Evolutionary conservation across 164 flowering plant genomes (phyloP).

Genomic region (Annona squamosa): DNA sequence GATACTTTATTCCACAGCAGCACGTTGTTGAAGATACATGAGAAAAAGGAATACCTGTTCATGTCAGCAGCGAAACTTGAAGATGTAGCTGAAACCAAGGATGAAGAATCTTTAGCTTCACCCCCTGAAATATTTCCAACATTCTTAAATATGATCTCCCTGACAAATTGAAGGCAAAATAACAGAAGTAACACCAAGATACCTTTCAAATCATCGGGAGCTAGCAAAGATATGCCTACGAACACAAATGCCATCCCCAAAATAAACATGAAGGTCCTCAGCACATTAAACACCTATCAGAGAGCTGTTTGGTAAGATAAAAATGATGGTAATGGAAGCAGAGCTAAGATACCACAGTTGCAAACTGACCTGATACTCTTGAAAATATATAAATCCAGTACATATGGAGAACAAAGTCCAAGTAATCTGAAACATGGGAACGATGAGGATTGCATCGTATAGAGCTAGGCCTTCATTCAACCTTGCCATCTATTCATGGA

Average conservation of each 20-base stretch:
- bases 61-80: slow-evolving; percentile 37
- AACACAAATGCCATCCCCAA: slow-evolving; percentile 85
- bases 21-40: neutral
- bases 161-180: neutral
- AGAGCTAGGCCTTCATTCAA: slow-evolving; percentile 89
- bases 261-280: slow-evolving; percentile 83
- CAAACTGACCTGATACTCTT: slow-evolving; percentile 80
- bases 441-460: slow-evolving; percentile 92
- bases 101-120: slow-evolving; percentile 56
- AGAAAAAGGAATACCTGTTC: slow-evolving; percentile 43
- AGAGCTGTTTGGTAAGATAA: slow-evolving; percentile 3
- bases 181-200: slow-evolving; percentile 9
- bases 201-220: slow-evolving; percentile 95
- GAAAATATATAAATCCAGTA: slow-evolving; percentile 93
- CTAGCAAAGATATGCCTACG: slow-evolving; percentile 85
- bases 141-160: neutral
- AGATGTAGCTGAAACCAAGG: slow-evolving; percentile 37
- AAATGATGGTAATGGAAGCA: neutral
- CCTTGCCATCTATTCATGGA: slow-evolving; percentile 77
- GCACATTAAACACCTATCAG: slow-evolving; percentile 72
- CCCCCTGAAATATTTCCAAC: slow-evolving; percentile 37
- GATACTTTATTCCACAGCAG: too few relatives aligned
- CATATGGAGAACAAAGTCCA: slow-evolving; percentile 98
- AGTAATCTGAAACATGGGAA: slow-evolving; percentile 96
- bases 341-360: slow-evolving; percentile 7